Evolutionary conservation across 2,329 filamentous ascomycete species (phyloP).

Genomic region (Neopestalotiopsis rosae): DNA sequence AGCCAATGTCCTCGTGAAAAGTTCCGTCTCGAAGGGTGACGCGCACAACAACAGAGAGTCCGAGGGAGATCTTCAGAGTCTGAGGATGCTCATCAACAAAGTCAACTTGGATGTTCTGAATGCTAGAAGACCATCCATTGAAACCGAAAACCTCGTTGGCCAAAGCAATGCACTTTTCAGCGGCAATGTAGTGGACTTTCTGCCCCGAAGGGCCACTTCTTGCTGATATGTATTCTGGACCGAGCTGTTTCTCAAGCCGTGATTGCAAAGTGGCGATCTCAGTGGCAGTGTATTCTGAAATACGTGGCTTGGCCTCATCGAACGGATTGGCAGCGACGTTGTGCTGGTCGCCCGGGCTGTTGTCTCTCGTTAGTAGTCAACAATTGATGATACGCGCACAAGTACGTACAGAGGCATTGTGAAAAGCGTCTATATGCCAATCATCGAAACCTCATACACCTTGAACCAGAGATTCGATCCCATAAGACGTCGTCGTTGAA

Average conservation of each 20-base stretch:
- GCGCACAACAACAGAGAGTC: constrained; percentile 87
- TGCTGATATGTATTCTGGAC: constrained; percentile 93
- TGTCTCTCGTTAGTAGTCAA: constrained; percentile 8
- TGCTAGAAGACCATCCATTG: constrained; percentile 83
- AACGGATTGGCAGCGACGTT: constrained; percentile 77
- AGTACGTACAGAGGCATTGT: constrained; percentile 20
- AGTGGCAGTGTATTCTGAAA: constrained; percentile 84
- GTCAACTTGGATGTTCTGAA: constrained; percentile 92
- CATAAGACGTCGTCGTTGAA: background rate
- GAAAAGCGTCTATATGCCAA: background rate
- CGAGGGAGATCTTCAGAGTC: constrained; percentile 80
- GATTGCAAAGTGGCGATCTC: constrained; percentile 89
- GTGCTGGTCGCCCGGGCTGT: constrained; percentile 74
- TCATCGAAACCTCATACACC: background rate
- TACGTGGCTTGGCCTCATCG: constrained; percentile 69
- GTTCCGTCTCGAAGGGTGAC: constrained; percentile 92
- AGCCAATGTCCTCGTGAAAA: constrained; percentile 97
- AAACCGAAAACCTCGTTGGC: constrained; percentile 41
- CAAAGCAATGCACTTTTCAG: constrained; percentile 90
- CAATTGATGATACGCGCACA: background rate
- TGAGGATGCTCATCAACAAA: constrained; percentile 88
- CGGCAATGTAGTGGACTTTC: constrained; percentile 92
- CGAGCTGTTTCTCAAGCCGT: constrained; percentile 89
- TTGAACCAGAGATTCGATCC: background rate
- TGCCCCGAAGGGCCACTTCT: constrained; percentile 81